Percentiles rank a stretch among this genome's conserved stretches.
Conservation (phyloP, 176 grass and related monocot genomes). For the Miscanthus lutarioriparius region DNA sequence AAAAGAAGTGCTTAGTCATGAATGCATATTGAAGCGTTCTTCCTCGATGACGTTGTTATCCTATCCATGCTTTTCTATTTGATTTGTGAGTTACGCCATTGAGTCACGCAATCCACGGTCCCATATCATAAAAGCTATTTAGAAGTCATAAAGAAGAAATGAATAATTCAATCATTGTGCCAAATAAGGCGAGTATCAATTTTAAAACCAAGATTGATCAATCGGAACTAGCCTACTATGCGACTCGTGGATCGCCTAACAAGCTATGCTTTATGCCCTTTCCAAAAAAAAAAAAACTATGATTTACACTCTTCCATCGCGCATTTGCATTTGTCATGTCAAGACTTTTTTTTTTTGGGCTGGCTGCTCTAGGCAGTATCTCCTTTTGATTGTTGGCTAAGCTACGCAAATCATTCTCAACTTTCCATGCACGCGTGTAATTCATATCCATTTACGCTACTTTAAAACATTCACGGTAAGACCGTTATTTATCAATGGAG, state of each 20-base stretch:
- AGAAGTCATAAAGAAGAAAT: background rate
- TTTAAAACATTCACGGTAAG: conserved; percentile 9
- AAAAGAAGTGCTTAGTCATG: conserved; percentile 3
- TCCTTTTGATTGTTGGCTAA: conserved; percentile 33
- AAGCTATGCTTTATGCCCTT: background rate
- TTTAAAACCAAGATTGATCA: background rate
- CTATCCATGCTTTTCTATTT: background rate
- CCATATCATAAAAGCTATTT: background rate
- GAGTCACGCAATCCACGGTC: conserved; percentile 1
- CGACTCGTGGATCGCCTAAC: background rate
- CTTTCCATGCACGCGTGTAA: conserved; percentile 30
- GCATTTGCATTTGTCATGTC: conserved; percentile 23
- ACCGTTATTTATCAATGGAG: no score
- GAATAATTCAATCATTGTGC: background rate
- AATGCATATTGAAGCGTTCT: background rate
- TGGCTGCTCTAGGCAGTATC: background rate
- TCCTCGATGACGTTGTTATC: background rate
- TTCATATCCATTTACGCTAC: conserved; percentile 25
- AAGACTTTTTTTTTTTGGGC: background rate
- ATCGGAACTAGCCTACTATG: background rate
- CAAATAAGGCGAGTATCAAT: background rate
- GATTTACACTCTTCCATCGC: conserved; percentile 5
- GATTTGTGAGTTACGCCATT: background rate
- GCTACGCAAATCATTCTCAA: conserved; percentile 16
- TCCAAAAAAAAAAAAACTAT: background rate